Evolutionary conservation across 805 yeast species (phyloP).

Genomic region (Starmerella apicola): DNA sequence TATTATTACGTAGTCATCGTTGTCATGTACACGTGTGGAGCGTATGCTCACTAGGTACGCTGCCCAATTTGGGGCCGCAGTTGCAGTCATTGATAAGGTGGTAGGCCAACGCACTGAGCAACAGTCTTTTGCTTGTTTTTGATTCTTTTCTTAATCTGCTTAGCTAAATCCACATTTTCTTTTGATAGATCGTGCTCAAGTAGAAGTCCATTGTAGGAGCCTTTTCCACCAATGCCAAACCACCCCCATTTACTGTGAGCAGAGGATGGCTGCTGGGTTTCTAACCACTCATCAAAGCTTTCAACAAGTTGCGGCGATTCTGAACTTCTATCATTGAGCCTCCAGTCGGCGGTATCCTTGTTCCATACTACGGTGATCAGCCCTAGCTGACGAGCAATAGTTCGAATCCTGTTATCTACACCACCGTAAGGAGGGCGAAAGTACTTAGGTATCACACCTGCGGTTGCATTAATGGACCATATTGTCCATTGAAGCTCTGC

Average conservation of each 20-base stretch:
- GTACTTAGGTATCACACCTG: conserved; percentile 76
- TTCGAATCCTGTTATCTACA: conserved; percentile 71
- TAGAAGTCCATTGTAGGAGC: conserved; percentile 47
- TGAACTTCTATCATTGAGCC: conserved; percentile 41
- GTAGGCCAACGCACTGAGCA: conserved; percentile 10
- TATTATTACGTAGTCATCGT: no score
- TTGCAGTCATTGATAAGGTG: conserved; percentile 1
- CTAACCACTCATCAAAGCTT: conserved; percentile 48
- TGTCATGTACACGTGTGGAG: no score
- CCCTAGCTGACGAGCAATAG: conserved; percentile 71
- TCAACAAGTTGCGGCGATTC: conserved; percentile 41
- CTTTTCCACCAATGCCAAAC: conserved; percentile 9
- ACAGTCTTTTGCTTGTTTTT: conserved; percentile 13
- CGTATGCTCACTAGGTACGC: no score
- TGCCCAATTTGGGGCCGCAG: no score
- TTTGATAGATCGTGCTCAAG: conserved; percentile 74
- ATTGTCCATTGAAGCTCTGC: conserved; percentile 91
- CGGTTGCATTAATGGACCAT: conserved; percentile 97
- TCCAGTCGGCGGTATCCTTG: conserved; percentile 86
- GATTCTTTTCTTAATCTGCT: conserved; percentile 3
- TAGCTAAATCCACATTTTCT: conserved; percentile 53
- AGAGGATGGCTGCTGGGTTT: conserved; percentile 7
- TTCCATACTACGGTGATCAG: conserved; percentile 86
- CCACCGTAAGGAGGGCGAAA: conserved; percentile 97
- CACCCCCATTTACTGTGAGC: not conserved